Percentiles rank a stretch among this genome's conserved stretches.
phyloP scores from a whole-genome alignment of 2,329 filamentous ascomycete species.

The Neonectria neomacrospora region DNA sequence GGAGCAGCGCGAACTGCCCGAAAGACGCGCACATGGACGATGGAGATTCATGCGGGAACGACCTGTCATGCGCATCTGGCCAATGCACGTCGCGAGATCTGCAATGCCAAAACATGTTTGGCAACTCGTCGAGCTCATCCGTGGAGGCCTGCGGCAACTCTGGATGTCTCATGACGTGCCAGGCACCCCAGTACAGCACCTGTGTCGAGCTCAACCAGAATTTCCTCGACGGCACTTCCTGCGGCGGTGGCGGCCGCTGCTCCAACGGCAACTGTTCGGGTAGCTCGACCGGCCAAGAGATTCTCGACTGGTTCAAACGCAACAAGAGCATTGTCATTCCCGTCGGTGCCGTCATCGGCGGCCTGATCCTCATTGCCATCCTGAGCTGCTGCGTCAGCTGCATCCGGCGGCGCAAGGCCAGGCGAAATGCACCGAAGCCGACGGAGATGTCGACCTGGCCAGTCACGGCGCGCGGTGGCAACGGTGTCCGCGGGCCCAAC shows the following conservation, averaged over 20 bases:
- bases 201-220: conserved; percentile 88
- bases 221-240: conserved; percentile 91
- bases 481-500: conserved; percentile 27
- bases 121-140: conserved; percentile 78
- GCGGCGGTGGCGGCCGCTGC: conserved; percentile 83
- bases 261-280: conserved; percentile 81
- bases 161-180: conserved; percentile 82
- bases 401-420: conserved; percentile 43
- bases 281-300: conserved; percentile 74
- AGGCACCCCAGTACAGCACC: conserved; percentile 73
- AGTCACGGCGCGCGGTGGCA: conserved; percentile 33
- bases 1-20: conserved; percentile 78
- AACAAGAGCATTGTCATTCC: conserved; percentile 88
- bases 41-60: conserved; percentile 76
- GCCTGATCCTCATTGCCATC: conserved; percentile 75
- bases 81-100: conserved; percentile 93
- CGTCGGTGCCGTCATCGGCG: conserved; percentile 76
- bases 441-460: conserved; percentile 44
- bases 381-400: conserved; percentile 71
- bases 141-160: conserved; percentile 77
- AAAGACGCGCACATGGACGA: conserved; percentile 75
- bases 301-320: conserved; percentile 78
- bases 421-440: conserved; percentile 42
- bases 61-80: conserved; percentile 85
- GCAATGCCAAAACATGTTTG: conserved; percentile 89